Evolutionary conservation across 2,329 filamentous ascomycete species (phyloP), one percentile per base, ranked within the genome.

Genomic region (Drechslerella coelobrocha): DNA sequence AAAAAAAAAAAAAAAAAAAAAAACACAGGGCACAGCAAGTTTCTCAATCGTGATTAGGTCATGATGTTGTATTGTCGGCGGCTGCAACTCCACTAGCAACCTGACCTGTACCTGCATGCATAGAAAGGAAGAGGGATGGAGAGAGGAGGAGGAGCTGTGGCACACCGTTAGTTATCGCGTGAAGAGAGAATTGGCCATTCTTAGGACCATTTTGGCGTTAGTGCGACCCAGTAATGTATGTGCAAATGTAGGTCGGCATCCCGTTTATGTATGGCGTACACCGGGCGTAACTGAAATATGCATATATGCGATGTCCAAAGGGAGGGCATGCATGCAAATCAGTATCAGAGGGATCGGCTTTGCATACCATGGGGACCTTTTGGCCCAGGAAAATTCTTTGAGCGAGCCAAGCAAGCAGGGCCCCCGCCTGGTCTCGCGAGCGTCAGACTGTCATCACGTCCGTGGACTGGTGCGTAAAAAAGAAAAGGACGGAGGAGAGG

Each of bases 61-160:
- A 63, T 21, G 31, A 47, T 51, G 52, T 63, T 51, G 60, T 56
- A 63, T 63, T 48, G 51, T 56, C 60, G 60, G 60, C 60, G 60
- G 60, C 60, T 55, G 52, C 34, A 14, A 39, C 34, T 4, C 34
- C 12, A 39, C n/a, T n/a, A n/a, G n/a, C n/a, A 34, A 34, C 29
- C 29, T 34, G 29, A 34, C 29, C 29, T 34, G 29, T 7, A 6
- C 8, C 4, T 51, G 24, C 47, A 27, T 51, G 17, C 17, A 50
- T 50, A 37, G 37, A 31, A 31, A 31, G 34, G 2, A 14, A n/a
- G 34, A 14, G 4, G 5, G 12, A 39, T 14, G 12, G 34, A n/a
- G 12, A 39, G 12, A 34, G 29, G 7, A 34, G 29, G 29, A 34
- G 7, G 6, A 12, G 6, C 7, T 6, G 29, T 34, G 29, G 29